phyloP scores from a whole-genome alignment of 2,329 filamentous ascomycete species.

The Emergomyces africanus region DNA sequence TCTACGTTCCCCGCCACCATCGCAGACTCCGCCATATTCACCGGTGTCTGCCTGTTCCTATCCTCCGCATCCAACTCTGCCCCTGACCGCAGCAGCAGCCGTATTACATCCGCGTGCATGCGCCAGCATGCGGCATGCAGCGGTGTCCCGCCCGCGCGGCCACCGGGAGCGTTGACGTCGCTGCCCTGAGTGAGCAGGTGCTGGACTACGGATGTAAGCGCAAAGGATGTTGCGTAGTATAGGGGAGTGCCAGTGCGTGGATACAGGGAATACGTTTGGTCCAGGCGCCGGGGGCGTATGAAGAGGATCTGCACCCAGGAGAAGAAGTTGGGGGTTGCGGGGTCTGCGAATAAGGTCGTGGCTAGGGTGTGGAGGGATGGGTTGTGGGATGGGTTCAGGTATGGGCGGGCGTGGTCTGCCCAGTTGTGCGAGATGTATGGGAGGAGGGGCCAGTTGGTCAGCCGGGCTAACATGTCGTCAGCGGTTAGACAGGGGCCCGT shows the following conservation, averaged over 20 bases:
- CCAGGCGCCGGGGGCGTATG: not conserved
- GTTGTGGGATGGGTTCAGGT: not conserved
- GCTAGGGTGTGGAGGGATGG: not conserved
- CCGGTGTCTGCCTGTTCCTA: not conserved
- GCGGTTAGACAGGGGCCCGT: not conserved
- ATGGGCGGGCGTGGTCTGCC: not conserved
- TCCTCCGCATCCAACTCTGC: not conserved
- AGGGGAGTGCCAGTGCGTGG: not conserved
- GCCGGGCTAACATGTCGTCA: not conserved
- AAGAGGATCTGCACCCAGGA: conserved; percentile 2
- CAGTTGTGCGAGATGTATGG: conserved; percentile 3
- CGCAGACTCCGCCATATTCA: not conserved
- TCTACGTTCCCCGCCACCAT: not conserved
- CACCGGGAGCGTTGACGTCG: not conserved
- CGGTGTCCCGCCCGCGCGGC: not conserved
- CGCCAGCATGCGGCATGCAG: conserved; percentile 2
- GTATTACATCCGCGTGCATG: not conserved
- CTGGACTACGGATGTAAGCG: not conserved
- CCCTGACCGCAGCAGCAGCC: not conserved
- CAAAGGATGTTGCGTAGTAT: conserved; percentile 3
- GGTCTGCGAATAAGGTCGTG: not conserved
- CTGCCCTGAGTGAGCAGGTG: not conserved
- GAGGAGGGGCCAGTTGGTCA: not conserved
- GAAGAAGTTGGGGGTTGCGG: not conserved
- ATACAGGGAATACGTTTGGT: not conserved